Conservation (phyloP, 2,329 filamentous ascomycete genomes). For the Fusarium compactum region DNA sequence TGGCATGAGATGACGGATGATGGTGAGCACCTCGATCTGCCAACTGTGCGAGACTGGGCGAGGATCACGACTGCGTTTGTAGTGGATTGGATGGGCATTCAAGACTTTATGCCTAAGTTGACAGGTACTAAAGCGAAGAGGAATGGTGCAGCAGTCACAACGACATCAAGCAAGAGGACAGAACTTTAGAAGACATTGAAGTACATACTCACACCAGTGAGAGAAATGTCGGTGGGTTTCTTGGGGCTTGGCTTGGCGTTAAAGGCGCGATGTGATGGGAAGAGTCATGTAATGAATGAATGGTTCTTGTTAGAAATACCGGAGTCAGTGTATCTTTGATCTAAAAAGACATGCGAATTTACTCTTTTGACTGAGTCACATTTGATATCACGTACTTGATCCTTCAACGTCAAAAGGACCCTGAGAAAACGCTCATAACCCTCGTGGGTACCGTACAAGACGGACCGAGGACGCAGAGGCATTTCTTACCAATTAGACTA, state of each 20-base stretch:
- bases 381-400: neutral
- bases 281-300: conserved; percentile 29
- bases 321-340: conserved; percentile 17
- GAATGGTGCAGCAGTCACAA: conserved; percentile 42
- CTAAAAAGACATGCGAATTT: neutral
- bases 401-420: neutral
- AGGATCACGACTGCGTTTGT: conserved; percentile 85
- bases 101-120: conserved; percentile 52
- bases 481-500: conserved; percentile 40
- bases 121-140: conserved; percentile 42
- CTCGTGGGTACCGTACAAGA: conserved; percentile 29
- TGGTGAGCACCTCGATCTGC: conserved; percentile 82
- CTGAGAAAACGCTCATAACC: conserved; percentile 14
- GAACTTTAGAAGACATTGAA: conserved; percentile 48
- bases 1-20: conserved; percentile 92
- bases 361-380: neutral
- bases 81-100: conserved; percentile 91
- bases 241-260: conserved; percentile 42
- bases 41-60: conserved; percentile 88
- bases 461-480: conserved; percentile 36
- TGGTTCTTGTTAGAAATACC: conserved; percentile 2
- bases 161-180: conserved; percentile 48
- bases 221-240: conserved; percentile 37
- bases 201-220: conserved; percentile 20
- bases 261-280: conserved; percentile 28